Conservation (phyloP, 73 alveolate species). For the Loxodes magnus region DNA sequence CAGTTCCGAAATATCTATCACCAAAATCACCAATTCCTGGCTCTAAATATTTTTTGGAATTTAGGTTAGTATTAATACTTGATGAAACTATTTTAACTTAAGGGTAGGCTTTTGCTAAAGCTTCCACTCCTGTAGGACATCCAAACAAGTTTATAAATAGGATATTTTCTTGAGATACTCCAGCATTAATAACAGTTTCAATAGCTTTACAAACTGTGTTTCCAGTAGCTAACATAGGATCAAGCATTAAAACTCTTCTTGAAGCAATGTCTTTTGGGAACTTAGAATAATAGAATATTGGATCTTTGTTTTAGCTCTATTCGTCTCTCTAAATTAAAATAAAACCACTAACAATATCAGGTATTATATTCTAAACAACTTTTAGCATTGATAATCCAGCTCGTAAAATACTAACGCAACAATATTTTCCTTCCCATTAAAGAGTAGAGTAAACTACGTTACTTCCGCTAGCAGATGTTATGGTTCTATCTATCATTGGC, state of each 20-base stretch:
- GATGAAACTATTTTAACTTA: constrained; percentile 36
- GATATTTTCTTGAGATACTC: constrained; percentile 42
- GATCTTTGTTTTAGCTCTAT: constrained; percentile 20
- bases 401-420: constrained; percentile 42
- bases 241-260: constrained; percentile 34
- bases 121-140: constrained; percentile 37
- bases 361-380: constrained; percentile 18
- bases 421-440: too few relatives aligned
- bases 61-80: constrained; percentile 42
- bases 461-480: too few relatives aligned
- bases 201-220: constrained; percentile 25
- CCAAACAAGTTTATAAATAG: constrained; percentile 45
- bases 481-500: too few relatives aligned
- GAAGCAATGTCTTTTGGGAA: constrained; percentile 32
- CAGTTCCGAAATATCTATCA: constrained; percentile 46
- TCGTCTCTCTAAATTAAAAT: constrained; percentile 53
- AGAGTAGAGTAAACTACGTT: too few relatives aligned
- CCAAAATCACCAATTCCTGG: constrained; percentile 76
- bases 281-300: constrained; percentile 37
- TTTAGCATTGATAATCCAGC: constrained; percentile 47
- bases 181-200: constrained; percentile 27
- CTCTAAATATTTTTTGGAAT: constrained; percentile 29
- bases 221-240: constrained; percentile 73
- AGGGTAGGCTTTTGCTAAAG: constrained; percentile 20
- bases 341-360: constrained; percentile 40